Base-by-base conservation (phyloP, 2,329 filamentous ascomycete species). In the Lomentospora prolificans region DNA sequence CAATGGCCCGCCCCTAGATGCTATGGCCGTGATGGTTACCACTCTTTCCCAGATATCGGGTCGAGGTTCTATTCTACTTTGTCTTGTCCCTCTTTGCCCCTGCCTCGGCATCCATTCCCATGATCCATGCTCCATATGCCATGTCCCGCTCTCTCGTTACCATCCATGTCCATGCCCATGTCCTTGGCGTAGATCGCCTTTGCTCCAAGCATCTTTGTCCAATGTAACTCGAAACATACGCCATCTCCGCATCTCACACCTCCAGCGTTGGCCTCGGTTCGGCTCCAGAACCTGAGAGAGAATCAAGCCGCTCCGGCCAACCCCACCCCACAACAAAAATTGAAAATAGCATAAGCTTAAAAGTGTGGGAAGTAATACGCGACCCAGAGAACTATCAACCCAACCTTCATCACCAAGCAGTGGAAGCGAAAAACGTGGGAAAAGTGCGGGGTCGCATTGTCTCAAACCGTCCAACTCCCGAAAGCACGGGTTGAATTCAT, bases 221-320 rank as follows among this genome's bases (percentile, higher is more conserved):
- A 22, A 48, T 48, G 44, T 48, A 48, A 48, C 44, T 3, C 12
- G 44, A 48, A 48, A 48, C 44, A 48, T n/a, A n/a, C n/a, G n/a
- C n/a, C n/a, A n/a, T n/a, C 44, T 22, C 22, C n/a, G 17, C 17
- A 22, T 10, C 19, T 25, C 44, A 17, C 17, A 10, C 44, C 22
- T 22, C 17, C 6, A 27, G 24, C 17, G 10, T 48, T 25, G 7
- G 22, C 30, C 6, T 6, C 30, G 30, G 30, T 12, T 33, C 30
- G 30, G 7, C 6, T 33, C 30, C 30, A 7, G 7, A 33, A 6
- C 30, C 30, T 33, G n/a, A n/a, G n/a, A n/a, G n/a, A n/a, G n/a
- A n/a, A n/a, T n/a, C n/a, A n/a, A n/a, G n/a, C n/a, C n/a, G n/a
- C n/a, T n/a, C n/a, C n/a, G n/a, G n/a, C n/a, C n/a, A n/a, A 33